Evolutionary conservation across 2,329 filamentous ascomycete species (phyloP), one percentile per base, ranked within the genome.

Genomic region (Diplodia mutila): DNA sequence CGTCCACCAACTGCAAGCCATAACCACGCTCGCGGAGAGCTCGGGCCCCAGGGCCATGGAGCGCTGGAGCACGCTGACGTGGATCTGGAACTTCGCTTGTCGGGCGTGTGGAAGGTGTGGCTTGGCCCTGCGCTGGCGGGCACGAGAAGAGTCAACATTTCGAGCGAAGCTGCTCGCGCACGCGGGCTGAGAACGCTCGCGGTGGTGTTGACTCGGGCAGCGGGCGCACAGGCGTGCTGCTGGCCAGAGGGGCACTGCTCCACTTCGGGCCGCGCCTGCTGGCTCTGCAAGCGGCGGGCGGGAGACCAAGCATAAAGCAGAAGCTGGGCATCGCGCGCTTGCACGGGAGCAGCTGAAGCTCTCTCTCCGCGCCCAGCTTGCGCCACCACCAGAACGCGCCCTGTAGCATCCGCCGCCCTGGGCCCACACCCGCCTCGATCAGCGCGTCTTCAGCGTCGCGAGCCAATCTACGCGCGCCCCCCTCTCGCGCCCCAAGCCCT

Each of bases 71-170:
- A 66, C 64, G 64, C 64, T 66, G 64, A 66, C 64, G 64, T 66
- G 64, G 64, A 66, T 66, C 53, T 66, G 64, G 64, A 66, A 66
- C 64, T 66, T 51, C 57, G 57, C 57, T 61, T 61, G 57, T 34
- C 29, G 39, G 39, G 64, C 64, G 52, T 55, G 64, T 57, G 64
- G 59, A 37, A 49, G 23, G 52, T 66, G 64, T 66, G 64, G 64
- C 64, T 61, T 49, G 57, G 57, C 57, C 57, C 57, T 61, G 57
- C 57, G 61, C 51, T 21, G 57, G 23, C 11, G 23, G 37, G 32
- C 25, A 27, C 23, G 27, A 46, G 51, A n/a, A 6, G 21, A n/a
- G n/a, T n/a, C n/a, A n/a, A n/a, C n/a, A n/a, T n/a, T n/a, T n/a
- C n/a, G n/a, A n/a, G n/a, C n/a, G n/a, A n/a, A n/a, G n/a, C n/a